These are phyloP conservation scores for Inonotus hispidus DNA, from an alignment of 1,284 basidiomycete species.

Conservation along the genomic window DNA sequence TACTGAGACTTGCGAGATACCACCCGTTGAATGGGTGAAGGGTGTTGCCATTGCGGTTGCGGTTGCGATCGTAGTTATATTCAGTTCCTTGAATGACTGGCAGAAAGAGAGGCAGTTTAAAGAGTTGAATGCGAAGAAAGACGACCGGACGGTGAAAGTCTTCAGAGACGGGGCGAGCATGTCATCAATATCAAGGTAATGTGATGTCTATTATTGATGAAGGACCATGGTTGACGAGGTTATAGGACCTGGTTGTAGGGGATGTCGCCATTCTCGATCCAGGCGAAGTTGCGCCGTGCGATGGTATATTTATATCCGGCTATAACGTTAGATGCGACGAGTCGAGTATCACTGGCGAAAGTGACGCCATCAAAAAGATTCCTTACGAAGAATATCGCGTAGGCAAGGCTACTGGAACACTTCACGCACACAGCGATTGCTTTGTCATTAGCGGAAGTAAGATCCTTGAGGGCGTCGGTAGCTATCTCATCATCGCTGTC, in stretches of 20 bases:
- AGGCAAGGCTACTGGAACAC: conserved; percentile 22
- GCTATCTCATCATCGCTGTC: conserved; percentile 80
- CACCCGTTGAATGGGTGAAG: conserved; percentile 93
- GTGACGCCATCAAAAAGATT: conserved; percentile 89
- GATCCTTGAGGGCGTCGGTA: conserved; percentile 91
- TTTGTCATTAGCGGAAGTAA: conserved; percentile 91
- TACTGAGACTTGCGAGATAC: conserved; percentile 34
- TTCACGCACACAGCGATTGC: conserved; percentile 71
- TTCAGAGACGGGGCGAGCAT: conserved; percentile 78
- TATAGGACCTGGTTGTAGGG: conserved; percentile 85
- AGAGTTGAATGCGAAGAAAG: conserved; percentile 53
- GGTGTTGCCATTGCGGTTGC: conserved; percentile 82
- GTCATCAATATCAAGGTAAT: conserved; percentile 64
- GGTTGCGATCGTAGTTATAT: conserved; percentile 77
- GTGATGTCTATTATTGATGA: not conserved
- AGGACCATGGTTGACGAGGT: not conserved
- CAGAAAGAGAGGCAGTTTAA: conserved; percentile 97
- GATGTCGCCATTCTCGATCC: conserved; percentile 91
- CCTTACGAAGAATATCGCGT: conserved; percentile 68
- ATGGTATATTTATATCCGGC: conserved; percentile 89
- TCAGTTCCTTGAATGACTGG: conserved; percentile 90
- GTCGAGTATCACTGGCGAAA: conserved; percentile 93
- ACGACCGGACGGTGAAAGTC: conserved; percentile 89
- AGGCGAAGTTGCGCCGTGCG: conserved; percentile 93
- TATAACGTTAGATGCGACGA: conserved; percentile 97